phyloP scores from a whole-genome alignment of 148 eudicot genomes.

The Rhododendron vialii region DNA sequence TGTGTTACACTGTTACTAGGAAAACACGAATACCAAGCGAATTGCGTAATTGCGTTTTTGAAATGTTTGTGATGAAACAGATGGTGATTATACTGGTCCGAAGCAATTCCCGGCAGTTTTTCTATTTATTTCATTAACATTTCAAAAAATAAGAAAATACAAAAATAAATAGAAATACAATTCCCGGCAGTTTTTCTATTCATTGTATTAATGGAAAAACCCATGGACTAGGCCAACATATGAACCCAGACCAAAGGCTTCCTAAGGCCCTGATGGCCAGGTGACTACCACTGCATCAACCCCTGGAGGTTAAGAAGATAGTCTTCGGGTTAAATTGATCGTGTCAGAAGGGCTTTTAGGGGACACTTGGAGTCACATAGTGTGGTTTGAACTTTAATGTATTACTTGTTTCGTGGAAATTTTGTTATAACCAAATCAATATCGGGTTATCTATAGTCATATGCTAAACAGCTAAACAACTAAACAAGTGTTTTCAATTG shows the following conservation, averaged over 20 bases:
- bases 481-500: neutral
- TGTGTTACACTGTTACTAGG: neutral
- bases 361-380: neutral
- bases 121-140: neutral
- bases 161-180: neutral
- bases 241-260: neutral
- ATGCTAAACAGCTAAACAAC: neutral
- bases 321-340: neutral
- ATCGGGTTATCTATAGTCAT: neutral
- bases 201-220: neutral
- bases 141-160: too few species aligned
- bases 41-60: too few species aligned
- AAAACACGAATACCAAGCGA: neutral
- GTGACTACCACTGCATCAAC: neutral
- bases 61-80: neutral
- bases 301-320: neutral
- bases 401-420: neutral
- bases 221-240: neutral
- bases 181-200: neutral
- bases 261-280: neutral
- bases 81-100: neutral
- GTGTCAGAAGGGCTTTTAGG: neutral
- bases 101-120: neutral
- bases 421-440: neutral
- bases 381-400: neutral